phyloP scores from a whole-genome alignment of 2,329 filamentous ascomycete genomes.

The Helminthosporium solani region DNA sequence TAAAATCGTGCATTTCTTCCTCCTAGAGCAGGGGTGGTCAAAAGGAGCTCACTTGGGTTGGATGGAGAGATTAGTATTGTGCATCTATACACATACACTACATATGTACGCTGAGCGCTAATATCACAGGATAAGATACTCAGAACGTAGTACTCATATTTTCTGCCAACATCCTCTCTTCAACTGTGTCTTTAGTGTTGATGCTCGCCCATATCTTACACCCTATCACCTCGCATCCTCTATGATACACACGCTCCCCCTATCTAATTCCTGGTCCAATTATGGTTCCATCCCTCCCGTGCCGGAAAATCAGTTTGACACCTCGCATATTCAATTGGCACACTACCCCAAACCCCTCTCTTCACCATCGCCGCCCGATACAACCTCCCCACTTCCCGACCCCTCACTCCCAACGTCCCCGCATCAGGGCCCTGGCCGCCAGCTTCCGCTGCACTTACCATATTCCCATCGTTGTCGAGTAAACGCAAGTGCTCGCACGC shows the following conservation, averaged over 20 bases:
- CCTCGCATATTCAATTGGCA: conserved; percentile 90
- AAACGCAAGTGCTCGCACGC: conserved; percentile 81
- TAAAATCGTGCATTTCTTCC: conserved; percentile 7
- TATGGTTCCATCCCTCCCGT: conserved; percentile 85
- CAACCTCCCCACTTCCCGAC: conserved; percentile 66
- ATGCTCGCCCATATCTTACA: neutral
- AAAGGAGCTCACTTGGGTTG: neutral
- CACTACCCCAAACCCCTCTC: conserved; percentile 77
- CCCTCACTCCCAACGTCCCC: conserved; percentile 24
- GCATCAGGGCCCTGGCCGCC: conserved; percentile 54
- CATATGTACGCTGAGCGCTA: conserved; percentile 13
- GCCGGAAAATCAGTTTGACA: conserved; percentile 80
- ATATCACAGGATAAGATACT: conserved; percentile 6
- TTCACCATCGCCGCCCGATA: conserved; percentile 91
- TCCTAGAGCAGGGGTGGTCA: neutral
- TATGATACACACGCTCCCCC: too few species aligned
- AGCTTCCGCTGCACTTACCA: conserved; percentile 50
- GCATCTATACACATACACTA: neutral
- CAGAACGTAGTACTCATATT: neutral
- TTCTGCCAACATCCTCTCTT: neutral
- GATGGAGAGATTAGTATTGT: neutral
- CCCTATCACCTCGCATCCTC: conserved; percentile 4
- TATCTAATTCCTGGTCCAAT: conserved; percentile 68
- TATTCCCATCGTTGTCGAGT: conserved; percentile 46
- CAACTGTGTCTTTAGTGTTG: neutral